Evolutionary conservation across 2,329 filamentous ascomycete genomes (phyloP).

Genomic region (Nemania abortiva): DNA sequence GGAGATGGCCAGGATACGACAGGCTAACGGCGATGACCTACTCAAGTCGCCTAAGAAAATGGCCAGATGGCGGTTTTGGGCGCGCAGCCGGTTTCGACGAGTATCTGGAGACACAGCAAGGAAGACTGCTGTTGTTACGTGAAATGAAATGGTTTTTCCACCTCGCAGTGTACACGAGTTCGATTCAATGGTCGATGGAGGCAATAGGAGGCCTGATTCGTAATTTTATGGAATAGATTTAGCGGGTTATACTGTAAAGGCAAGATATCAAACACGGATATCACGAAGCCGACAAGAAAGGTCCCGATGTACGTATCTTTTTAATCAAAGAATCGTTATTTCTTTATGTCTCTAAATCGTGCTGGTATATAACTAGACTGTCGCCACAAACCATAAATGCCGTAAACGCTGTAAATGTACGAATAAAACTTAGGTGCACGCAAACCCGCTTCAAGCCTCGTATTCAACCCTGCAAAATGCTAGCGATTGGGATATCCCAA

Average conservation of each 20-base stretch:
- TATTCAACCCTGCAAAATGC: slow-evolving; percentile 52
- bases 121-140: slow-evolving; percentile 29
- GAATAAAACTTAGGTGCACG: background rate
- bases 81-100: slow-evolving; percentile 41
- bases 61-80: slow-evolving; percentile 43
- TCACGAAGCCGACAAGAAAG: background rate
- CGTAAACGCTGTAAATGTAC: background rate
- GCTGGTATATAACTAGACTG: background rate
- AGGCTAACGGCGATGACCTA: background rate
- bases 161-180: background rate
- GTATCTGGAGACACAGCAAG: slow-evolving; percentile 26
- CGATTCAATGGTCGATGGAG: background rate
- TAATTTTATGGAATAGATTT: background rate
- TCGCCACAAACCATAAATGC: background rate
- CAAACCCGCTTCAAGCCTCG: background rate
- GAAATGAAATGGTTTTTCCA: background rate
- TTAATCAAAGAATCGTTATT: slow-evolving; percentile 2
- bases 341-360: slow-evolving; percentile 1
- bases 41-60: slow-evolving; percentile 32
- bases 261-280: slow-evolving; percentile 1
- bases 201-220: background rate
- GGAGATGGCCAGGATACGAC: slow-evolving; percentile 17
- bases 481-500: slow-evolving; percentile 67
- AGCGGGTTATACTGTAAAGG: background rate
- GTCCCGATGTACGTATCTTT: background rate